A percentile compares a stretch with the other conserved stretches of the same genome.
Evolutionary conservation across 768 basidiomycete genomes (phyloP).

Genomic region (Lactifluus hygrophoroides): DNA sequence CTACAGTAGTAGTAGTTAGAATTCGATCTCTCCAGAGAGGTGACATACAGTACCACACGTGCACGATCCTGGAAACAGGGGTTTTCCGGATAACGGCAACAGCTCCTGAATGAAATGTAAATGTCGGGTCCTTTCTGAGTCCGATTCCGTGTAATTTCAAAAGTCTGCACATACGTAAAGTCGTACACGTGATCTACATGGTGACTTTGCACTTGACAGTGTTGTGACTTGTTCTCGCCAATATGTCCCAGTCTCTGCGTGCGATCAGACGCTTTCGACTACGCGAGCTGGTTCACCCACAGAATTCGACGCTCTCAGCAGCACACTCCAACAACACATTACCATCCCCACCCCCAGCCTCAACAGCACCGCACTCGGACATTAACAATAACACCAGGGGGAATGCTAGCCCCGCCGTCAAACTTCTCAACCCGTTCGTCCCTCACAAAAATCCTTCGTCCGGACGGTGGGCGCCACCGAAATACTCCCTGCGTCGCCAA

Average conservation of each 20-base stretch:
- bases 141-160: too few species aligned
- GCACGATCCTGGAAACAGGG: constrained; percentile 93
- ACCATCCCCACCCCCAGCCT: constrained; percentile 20
- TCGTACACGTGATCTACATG: background rate
- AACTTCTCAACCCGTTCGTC: constrained; percentile 56
- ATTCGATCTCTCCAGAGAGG: too few species aligned
- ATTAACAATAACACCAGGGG: too few species aligned
- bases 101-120: constrained; percentile 60
- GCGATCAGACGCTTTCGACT: constrained; percentile 40
- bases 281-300: constrained; percentile 34
- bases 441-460: constrained; percentile 50
- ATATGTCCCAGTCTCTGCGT: constrained; percentile 22
- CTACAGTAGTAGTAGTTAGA: too few species aligned
- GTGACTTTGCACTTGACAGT: too few species aligned
- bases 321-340: constrained; percentile 8
- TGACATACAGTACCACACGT: too few species aligned
- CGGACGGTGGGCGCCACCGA: constrained; percentile 59
- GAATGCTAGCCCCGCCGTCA: too few species aligned
- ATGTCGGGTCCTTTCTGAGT: constrained; percentile 32
- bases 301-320: constrained; percentile 30
- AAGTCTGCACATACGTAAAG: too few species aligned
- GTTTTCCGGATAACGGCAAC: constrained; percentile 62
- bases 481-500: constrained; percentile 67
- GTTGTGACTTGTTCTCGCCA: background rate
- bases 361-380: background rate